Percentiles rank a stretch among this genome's conserved stretches.
Conservation (phyloP, 495 filamentous ascomycete species). For the Hyphodiscus hymeniophilus region DNA sequence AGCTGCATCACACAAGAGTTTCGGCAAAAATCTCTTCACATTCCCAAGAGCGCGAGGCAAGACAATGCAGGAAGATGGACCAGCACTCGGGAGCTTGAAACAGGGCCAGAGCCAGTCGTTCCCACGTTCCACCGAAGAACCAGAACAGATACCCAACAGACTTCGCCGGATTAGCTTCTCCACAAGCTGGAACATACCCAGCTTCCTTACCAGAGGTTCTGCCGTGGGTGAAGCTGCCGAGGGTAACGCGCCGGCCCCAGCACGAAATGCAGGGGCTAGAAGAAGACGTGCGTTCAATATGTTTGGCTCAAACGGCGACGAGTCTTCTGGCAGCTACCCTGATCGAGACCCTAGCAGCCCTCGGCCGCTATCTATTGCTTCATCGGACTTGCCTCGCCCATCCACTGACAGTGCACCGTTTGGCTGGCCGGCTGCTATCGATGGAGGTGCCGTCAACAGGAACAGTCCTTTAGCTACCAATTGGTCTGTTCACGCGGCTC, state of each 20-base stretch:
- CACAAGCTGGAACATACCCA: slow-evolving; percentile 42
- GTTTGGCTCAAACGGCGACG: slow-evolving; percentile 53
- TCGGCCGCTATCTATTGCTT: slow-evolving; percentile 70
- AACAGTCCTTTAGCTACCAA: slow-evolving; percentile 47
- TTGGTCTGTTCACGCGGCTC: slow-evolving; percentile 41
- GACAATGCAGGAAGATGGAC: slow-evolving; percentile 56
- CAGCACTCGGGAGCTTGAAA: slow-evolving; percentile 64
- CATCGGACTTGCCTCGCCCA: slow-evolving; percentile 70
- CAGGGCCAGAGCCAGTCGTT: slow-evolving; percentile 76
- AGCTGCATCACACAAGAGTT: slow-evolving; percentile 21
- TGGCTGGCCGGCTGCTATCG: slow-evolving; percentile 47
- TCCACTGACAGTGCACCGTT: slow-evolving; percentile 70
- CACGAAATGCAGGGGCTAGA: slow-evolving; percentile 30
- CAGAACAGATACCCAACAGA: slow-evolving; percentile 30
- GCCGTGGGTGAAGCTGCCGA: slow-evolving; percentile 15
- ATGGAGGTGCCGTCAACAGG: slow-evolving; percentile 37
- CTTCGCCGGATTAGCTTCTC: slow-evolving; percentile 42
- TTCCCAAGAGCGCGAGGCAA: slow-evolving; percentile 64
- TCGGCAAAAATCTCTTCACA: slow-evolving; percentile 50
- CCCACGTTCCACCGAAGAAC: slow-evolving; percentile 46
- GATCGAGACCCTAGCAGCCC: slow-evolving; percentile 61
- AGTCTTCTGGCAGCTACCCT: slow-evolving; percentile 41
- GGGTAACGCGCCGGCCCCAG: slow-evolving; percentile 34
- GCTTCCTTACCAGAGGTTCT: slow-evolving; percentile 39
- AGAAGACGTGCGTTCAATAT: slow-evolving; percentile 42